These are phyloP conservation scores for Rutstroemia sp. DNA, from an alignment of 2,329 filamentous ascomycete species.

Conservation along the genomic window DNA sequence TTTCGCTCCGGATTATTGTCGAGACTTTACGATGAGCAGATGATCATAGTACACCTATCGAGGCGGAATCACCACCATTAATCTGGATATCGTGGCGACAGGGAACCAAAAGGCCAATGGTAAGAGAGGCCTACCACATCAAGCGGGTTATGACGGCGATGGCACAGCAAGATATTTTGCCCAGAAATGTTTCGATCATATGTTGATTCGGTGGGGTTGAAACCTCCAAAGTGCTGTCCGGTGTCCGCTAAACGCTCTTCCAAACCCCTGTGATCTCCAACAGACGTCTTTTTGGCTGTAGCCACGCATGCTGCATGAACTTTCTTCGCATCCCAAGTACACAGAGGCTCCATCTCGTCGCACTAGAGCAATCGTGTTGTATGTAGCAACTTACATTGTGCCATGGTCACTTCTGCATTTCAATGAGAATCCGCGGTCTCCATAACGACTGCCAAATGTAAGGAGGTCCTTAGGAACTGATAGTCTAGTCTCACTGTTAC, in stretches of 20 bases:
- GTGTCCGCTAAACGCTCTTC: neutral
- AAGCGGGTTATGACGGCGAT: constrained; percentile 9
- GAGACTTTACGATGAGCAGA: constrained; percentile 10
- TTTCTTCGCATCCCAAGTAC: neutral
- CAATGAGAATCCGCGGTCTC: no score
- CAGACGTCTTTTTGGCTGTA: constrained; percentile 13
- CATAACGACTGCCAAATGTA: no score
- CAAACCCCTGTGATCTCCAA: constrained; percentile 2
- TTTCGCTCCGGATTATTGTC: constrained; percentile 1
- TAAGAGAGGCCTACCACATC: neutral
- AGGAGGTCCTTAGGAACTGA: no score
- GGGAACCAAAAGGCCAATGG: neutral
- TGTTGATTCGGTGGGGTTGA: constrained; percentile 2
- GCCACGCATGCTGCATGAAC: constrained; percentile 11
- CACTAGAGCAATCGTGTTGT: neutral
- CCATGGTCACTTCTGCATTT: neutral
- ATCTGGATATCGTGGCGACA: constrained; percentile 1
- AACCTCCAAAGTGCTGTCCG: neutral
- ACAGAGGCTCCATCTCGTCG: neutral
- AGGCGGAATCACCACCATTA: neutral
- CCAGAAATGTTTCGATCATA: neutral
- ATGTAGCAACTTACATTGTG: neutral
- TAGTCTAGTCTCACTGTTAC: neutral
- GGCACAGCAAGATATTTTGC: neutral
- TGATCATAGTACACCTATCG: constrained; percentile 13